Evolutionary conservation across 2,329 filamentous ascomycete genomes (phyloP).

Genomic region (Colletotrichum brevisporum): DNA sequence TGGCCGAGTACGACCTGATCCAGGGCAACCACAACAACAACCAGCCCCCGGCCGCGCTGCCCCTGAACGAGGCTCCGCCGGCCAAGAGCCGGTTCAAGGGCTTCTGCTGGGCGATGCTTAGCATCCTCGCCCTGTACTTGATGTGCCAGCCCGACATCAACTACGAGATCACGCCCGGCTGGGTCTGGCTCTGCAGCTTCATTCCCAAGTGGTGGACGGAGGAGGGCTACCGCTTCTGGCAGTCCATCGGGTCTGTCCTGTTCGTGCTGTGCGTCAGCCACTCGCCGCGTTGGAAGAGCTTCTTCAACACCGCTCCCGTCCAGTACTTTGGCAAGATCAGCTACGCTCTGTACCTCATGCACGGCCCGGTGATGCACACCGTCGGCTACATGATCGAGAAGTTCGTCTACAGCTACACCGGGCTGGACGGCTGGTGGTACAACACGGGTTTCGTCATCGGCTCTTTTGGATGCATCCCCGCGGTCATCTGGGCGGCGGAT

Average conservation of each 20-base stretch:
- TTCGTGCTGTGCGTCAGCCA: constrained; percentile 66
- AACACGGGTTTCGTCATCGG: constrained; percentile 63
- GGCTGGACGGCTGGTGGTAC: constrained; percentile 61
- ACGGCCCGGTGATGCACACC: constrained; percentile 68
- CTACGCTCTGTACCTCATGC: constrained; percentile 73
- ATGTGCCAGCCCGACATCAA: constrained; percentile 61
- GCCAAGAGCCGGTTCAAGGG: constrained; percentile 22
- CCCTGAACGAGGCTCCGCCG: constrained; percentile 42
- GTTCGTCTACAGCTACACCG: constrained; percentile 63
- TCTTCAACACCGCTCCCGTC: constrained; percentile 64
- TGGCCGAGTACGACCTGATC: constrained; percentile 69
- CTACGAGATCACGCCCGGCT: constrained; percentile 63
- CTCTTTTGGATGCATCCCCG: constrained; percentile 62
- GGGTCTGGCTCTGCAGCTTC: constrained; percentile 60
- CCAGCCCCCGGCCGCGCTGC: constrained; percentile 43
- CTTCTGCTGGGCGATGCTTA: constrained; percentile 55
- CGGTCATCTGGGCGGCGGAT: constrained; percentile 68
- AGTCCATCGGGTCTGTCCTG: constrained; percentile 65
- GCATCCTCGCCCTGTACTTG: constrained; percentile 67
- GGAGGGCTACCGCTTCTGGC: constrained; percentile 69
- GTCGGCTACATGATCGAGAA: constrained; percentile 66
- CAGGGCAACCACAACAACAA: constrained; percentile 59
- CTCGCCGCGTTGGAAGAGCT: constrained; percentile 60
- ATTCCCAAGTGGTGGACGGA: constrained; percentile 65
- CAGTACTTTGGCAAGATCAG: constrained; percentile 74